A percentile compares a stretch with the other conserved stretches of the same genome.
phyloP scores from a whole-genome alignment of 768 basidiomycete species.

The Hypholoma sublateritium region DNA sequence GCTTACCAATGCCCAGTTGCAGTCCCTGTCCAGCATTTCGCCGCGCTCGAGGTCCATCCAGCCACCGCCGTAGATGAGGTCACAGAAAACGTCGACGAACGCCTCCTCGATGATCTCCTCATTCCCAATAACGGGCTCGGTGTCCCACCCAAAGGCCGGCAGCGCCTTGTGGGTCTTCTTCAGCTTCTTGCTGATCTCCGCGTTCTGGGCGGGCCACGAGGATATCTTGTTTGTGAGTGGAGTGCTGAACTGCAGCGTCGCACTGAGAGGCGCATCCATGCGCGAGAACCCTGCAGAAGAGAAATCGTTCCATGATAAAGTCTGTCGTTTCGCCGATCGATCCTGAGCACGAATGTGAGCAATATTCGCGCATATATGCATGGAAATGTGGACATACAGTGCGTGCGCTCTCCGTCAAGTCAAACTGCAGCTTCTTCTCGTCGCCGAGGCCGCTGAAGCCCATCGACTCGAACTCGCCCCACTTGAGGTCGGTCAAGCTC shows the following conservation, averaged over 20 bases:
- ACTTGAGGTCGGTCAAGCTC: constrained; percentile 82
- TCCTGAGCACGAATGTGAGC: constrained; percentile 37
- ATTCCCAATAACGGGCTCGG: constrained; percentile 72
- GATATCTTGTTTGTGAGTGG: constrained; percentile 50
- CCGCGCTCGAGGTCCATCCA: constrained; percentile 79
- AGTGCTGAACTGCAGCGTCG: constrained; percentile 79
- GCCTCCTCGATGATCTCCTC: constrained; percentile 89
- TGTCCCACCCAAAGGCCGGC: constrained; percentile 92
- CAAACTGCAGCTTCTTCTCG: constrained; percentile 85
- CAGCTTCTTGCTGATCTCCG: constrained; percentile 73
- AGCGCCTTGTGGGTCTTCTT: constrained; percentile 82
- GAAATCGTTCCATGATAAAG: constrained; percentile 91
- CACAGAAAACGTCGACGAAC: constrained; percentile 86
- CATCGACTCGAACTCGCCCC: constrained; percentile 87
- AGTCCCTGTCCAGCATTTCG: constrained; percentile 80
- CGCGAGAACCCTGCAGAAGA: constrained; percentile 81
- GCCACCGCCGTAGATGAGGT: constrained; percentile 77
- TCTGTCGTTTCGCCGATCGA: constrained; percentile 71
- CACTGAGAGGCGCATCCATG: constrained; percentile 69
- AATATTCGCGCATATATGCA: constrained; percentile 1
- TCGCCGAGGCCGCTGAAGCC: constrained; percentile 67
- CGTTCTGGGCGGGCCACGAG: constrained; percentile 73
- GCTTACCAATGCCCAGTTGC: constrained; percentile 87
- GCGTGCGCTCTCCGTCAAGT: constrained; percentile 86
- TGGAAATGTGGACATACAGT: constrained; percentile 35